phyloP scores from a whole-genome alignment of 345 rosid genomes.

The Boechera stricta region DNA sequence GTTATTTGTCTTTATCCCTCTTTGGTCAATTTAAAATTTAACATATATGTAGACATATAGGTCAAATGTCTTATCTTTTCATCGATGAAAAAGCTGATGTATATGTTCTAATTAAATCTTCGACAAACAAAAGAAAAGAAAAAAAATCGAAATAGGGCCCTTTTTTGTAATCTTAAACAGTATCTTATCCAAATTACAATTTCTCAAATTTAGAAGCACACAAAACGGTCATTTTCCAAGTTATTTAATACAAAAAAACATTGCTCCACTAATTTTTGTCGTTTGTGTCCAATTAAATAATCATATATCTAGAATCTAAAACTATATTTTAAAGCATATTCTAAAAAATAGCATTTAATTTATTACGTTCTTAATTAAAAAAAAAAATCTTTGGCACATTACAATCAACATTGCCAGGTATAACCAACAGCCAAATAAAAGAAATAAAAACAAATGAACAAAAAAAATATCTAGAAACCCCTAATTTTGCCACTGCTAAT shows the following conservation, averaged over 20 bases:
- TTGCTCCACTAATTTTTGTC: slow-evolving; percentile 31
- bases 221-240: slow-evolving; percentile 20
- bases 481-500: background rate
- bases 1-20: slow-evolving; percentile 19
- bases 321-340: slow-evolving; percentile 27
- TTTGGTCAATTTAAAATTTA: background rate
- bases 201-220: slow-evolving; percentile 15
- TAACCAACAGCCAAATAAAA: background rate
- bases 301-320: slow-evolving; percentile 12
- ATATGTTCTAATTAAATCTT: background rate
- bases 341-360: background rate
- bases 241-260: slow-evolving; percentile 15
- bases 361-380: background rate
- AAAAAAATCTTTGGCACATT: background rate
- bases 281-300: background rate
- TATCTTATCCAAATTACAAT: slow-evolving; percentile 31
- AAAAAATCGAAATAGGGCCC: background rate
- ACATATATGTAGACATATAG: background rate
- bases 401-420: slow-evolving; percentile 10
- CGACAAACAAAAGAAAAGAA: background rate
- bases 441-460: background rate
- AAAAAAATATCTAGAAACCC: background rate
- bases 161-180: too few relatives aligned
- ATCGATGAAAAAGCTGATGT: background rate
- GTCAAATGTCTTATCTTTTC: slow-evolving; percentile 5